Percentiles rank a stretch among this genome's conserved stretches.
Conservation (phyloP, 331 rosid species). For the Cydonia oblonga region DNA sequence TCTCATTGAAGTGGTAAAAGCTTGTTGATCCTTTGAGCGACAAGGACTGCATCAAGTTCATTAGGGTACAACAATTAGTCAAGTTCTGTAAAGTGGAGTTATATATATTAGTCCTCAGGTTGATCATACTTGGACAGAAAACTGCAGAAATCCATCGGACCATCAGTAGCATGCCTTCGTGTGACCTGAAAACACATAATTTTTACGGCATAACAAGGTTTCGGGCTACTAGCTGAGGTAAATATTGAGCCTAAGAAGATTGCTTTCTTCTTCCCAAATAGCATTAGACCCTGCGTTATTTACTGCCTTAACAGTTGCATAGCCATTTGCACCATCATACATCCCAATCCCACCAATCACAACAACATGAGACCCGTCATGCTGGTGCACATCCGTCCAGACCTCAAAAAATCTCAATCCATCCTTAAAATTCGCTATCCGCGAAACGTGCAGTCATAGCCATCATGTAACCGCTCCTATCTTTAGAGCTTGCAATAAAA, state of each 20-base stretch:
- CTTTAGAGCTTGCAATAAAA: conserved; percentile 46
- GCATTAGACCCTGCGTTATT: conserved; percentile 17
- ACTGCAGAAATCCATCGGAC: background rate
- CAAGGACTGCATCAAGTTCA: background rate
- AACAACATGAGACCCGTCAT: conserved; percentile 55
- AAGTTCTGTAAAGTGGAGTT: background rate
- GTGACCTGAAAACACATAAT: background rate
- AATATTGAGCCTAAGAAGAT: conserved; percentile 49
- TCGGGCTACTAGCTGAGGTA: conserved; percentile 35
- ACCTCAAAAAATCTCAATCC: conserved; percentile 56
- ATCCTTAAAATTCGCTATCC: conserved; percentile 9
- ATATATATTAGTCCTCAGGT: no score
- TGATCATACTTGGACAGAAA: background rate
- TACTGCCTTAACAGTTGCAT: conserved; percentile 54
- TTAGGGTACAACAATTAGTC: background rate
- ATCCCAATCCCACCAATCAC: conserved; percentile 79
- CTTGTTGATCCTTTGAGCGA: background rate
- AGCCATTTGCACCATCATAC: conserved; percentile 67
- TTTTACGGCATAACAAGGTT: background rate
- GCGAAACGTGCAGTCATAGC: conserved; percentile 29
- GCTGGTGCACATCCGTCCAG: conserved; percentile 23
- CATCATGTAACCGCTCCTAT: conserved; percentile 56
- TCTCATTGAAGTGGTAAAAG: background rate
- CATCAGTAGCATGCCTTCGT: background rate
- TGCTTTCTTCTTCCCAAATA: conserved; percentile 14